phyloP scores from a whole-genome alignment of 768 basidiomycete species.

The Calocybe indica region DNA sequence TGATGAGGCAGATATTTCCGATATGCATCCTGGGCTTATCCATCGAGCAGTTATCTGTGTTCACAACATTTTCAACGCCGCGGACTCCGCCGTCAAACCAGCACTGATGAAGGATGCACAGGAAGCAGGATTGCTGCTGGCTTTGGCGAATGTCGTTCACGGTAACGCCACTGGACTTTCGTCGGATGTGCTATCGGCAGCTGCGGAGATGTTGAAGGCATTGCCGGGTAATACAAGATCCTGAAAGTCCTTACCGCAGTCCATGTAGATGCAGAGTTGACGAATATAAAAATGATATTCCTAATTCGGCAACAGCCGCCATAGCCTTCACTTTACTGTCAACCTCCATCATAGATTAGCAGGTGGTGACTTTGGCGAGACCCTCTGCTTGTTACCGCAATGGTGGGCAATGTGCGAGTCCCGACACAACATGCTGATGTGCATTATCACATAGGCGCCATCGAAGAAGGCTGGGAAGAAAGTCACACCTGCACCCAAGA shows the following conservation, averaged over 20 bases:
- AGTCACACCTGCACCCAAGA: conserved; percentile 58
- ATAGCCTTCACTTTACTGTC: background rate
- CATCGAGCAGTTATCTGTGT: conserved; percentile 78
- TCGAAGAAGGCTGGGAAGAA: conserved; percentile 93
- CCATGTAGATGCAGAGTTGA: no score
- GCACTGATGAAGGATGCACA: conserved; percentile 46
- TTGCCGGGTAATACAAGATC: conserved; percentile 11
- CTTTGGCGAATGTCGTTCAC: conserved; percentile 46
- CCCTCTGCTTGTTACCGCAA: background rate
- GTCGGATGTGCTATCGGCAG: conserved; percentile 34
- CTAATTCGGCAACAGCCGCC: background rate
- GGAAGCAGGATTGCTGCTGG: conserved; percentile 45
- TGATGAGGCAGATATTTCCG: conserved; percentile 28
- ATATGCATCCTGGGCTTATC: conserved; percentile 53
- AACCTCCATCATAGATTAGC: no score
- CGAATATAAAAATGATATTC: background rate
- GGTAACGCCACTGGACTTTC: conserved; percentile 13
- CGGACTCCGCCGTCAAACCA: conserved; percentile 30
- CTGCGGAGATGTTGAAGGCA: conserved; percentile 45
- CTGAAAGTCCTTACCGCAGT: no score
- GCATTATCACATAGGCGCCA: conserved; percentile 48
- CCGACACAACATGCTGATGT: background rate
- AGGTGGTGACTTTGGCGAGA: no score
- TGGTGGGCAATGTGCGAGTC: background rate
- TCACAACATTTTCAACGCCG: conserved; percentile 52